phyloP scores from a whole-genome alignment of 108 stramenopile genomes.

The Asterionellopsis glacialis region DNA sequence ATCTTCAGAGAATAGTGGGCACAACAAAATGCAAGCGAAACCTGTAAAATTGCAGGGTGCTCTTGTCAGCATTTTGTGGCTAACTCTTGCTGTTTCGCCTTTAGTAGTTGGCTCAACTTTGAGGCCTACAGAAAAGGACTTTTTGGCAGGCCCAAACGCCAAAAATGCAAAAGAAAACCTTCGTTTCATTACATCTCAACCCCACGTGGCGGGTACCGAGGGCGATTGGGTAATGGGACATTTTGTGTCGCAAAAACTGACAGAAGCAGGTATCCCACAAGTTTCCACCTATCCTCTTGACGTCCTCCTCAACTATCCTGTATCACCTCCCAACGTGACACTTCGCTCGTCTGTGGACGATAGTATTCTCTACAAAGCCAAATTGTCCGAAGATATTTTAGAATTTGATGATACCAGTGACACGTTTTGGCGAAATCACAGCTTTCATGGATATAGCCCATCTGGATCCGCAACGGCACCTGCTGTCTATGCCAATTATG shows the following conservation, averaged over 20 bases:
- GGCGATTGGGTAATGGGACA: constrained; percentile 57
- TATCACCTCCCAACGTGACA: constrained; percentile 11
- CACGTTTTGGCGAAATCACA: constrained; percentile 53
- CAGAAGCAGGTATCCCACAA: constrained; percentile 26
- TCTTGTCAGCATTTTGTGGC: too few species aligned
- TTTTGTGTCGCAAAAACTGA: constrained; percentile 33
- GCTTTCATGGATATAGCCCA: constrained; percentile 59
- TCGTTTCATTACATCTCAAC: constrained; percentile 21
- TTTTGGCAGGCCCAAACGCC: constrained; percentile 10
- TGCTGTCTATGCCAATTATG: constrained; percentile 66
- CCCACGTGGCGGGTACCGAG: constrained; percentile 56
- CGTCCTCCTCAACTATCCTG: constrained; percentile 47
- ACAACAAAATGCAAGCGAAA: too few species aligned
- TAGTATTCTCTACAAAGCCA: constrained; percentile 29
- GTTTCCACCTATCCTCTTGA: constrained; percentile 36
- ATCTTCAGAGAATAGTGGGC: too few species aligned
- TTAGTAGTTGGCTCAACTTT: too few species aligned
- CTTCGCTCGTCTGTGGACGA: background rate
- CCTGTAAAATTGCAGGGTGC: too few species aligned
- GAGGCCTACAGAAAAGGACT: constrained; percentile 1
- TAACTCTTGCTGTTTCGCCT: too few species aligned
- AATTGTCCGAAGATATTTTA: constrained; percentile 37
- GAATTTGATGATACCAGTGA: constrained; percentile 43
- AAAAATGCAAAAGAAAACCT: constrained; percentile 7
- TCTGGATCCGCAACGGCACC: constrained; percentile 32